Conservation (phyloP, 164 flowering plant genomes). For the Umbilicus rupestris region DNA sequence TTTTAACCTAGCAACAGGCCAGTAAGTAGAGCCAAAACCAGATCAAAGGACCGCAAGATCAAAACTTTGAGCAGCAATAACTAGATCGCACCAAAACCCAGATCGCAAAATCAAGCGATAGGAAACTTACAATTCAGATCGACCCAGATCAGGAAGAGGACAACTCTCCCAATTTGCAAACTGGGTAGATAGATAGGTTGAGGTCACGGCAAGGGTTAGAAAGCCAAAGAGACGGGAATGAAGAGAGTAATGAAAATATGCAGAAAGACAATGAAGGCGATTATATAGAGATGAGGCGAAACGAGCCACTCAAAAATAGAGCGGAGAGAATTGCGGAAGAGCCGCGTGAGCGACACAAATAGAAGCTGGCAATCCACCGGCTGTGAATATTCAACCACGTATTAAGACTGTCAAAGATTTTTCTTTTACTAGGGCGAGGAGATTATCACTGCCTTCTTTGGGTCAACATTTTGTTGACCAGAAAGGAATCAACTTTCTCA, state of each 20-base stretch:
- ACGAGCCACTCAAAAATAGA: not conserved
- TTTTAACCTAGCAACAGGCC: not conserved
- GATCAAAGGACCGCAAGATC: not conserved
- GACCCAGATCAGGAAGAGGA: not conserved
- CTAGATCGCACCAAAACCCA: not conserved
- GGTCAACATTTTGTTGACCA: not conserved
- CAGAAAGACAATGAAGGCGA: not conserved
- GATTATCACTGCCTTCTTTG: not conserved
- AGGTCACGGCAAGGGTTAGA: too few relatives aligned
- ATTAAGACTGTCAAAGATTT: not conserved
- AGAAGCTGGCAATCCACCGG: slow-evolving; percentile 4
- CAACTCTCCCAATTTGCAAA: not conserved
- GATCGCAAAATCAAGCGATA: not conserved
- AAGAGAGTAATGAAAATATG: not conserved
- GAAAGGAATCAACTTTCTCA: not conserved
- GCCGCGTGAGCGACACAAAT: not conserved
- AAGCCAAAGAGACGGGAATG: not conserved
- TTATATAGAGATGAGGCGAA: not conserved
- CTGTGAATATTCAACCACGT: too few relatives aligned
- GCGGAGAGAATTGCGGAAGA: slow-evolving; percentile 1
- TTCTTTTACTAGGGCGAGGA: too few relatives aligned
- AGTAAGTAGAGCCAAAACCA: not conserved
- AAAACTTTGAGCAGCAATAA: not conserved
- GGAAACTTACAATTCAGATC: not conserved
- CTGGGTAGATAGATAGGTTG: too few relatives aligned